Evolutionary conservation across 768 basidiomycete species (phyloP).

Genomic region (Hysterangium stoloniferum): DNA sequence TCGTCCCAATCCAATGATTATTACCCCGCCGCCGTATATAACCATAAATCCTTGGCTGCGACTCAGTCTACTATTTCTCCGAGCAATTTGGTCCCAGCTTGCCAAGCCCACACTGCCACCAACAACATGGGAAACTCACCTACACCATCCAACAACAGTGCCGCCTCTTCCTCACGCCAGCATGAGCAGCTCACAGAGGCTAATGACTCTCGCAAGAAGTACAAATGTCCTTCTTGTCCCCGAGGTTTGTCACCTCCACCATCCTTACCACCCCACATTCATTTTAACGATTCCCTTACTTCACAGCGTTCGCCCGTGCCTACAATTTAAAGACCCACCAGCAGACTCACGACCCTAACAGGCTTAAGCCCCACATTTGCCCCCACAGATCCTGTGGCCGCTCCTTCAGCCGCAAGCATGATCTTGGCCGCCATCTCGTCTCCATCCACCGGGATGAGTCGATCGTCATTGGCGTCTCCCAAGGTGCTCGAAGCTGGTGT

Average conservation of each 20-base stretch:
- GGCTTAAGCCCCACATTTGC: conserved; percentile 84
- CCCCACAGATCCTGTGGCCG: conserved; percentile 80
- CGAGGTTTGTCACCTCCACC: conserved; percentile 40
- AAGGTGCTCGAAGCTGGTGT: conserved; percentile 60
- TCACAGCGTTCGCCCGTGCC: conserved; percentile 78
- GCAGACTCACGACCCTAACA: conserved; percentile 89
- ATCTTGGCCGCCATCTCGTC: conserved; percentile 81
- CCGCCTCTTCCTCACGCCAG: conserved; percentile 33
- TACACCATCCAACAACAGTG: neutral
- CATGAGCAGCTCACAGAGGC: conserved; percentile 32
- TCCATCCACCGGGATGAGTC: conserved; percentile 73
- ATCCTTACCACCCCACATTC: conserved; percentile 3
- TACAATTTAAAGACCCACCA: conserved; percentile 95
- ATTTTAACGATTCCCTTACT: conserved; percentile 11
- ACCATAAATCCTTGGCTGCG: conserved; percentile 5
- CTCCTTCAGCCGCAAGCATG: conserved; percentile 92
- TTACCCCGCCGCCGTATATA: conserved; percentile 4
- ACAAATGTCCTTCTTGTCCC: conserved; percentile 67
- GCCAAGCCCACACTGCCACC: neutral
- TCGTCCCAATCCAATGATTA: conserved; percentile 1
- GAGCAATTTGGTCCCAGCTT: conserved; percentile 2
- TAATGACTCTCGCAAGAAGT: conserved; percentile 68
- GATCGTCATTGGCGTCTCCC: conserved; percentile 53
- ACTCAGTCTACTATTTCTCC: conserved; percentile 11
- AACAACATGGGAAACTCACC: conserved; percentile 4